Base-by-base conservation (phyloP, 2,329 filamentous ascomycete genomes). In the Coleophoma crateriformis region DNA sequence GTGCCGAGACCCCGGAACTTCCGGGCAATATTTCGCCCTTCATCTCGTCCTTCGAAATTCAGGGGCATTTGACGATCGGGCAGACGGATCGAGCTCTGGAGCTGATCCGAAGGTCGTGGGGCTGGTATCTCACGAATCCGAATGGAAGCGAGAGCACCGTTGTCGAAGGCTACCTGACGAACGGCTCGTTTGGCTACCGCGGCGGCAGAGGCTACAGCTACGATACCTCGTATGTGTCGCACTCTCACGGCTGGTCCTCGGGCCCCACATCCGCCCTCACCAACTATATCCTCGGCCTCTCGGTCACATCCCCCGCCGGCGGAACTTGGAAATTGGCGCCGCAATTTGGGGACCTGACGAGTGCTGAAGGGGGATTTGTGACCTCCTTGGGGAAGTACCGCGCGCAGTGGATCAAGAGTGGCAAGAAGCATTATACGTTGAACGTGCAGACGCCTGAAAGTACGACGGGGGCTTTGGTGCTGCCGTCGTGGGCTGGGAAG, bases 131-230 rank as follows among this genome's bases (percentile, higher is more conserved):
- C 13, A 67, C 72, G 50, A 73, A 81, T 50, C 68, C 71, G 2
- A 76, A 80, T 56, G 78, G 77, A 11, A 81, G 78, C 0, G 68
- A 74, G 48, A 75, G 71, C 34, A 82, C 79, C 1, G 71, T 80
- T 13, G 70, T 81, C 27, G 79, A 82, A 58, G 79, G 79, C 0
- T 81, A 79, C 51, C 67, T 78, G 2, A 61, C 61, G 0, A 71
- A 82, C 51, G 77, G 76, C 3, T 73, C 68, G 0, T 84, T 78
- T 54, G 75, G 72, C 2, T 84, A 84, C 58, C 70, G 78, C 2
- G 68, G 66, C 33, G 64, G 71, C 45, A 63, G 71, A 8, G 78
- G 77, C 0, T 82, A 82, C 53, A 62, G 61, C 10, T 68, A 73
- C 42, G 73, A 76, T 4, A 38, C 65, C 33, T 67, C 65, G 13